phyloP scores from a whole-genome alignment of 495 filamentous ascomycete species.

The Penicillium macrosclerotiorum region DNA sequence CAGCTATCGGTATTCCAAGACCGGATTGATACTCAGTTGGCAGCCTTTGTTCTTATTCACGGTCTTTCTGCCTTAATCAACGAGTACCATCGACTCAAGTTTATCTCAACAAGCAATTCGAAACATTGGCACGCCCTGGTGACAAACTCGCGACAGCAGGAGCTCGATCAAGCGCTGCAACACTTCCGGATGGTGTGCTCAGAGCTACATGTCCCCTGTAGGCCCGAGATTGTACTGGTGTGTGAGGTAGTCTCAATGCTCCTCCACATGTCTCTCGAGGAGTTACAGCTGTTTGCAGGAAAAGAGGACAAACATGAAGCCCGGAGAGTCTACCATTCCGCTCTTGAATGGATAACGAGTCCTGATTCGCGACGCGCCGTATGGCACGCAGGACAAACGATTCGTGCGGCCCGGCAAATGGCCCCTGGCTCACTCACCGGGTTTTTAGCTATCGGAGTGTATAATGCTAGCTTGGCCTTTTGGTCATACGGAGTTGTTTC shows the following conservation, averaged over 20 bases:
- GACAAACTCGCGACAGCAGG: constrained; percentile 50
- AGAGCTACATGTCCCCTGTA: constrained; percentile 15
- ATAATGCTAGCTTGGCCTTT: constrained; percentile 57
- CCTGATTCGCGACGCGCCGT: constrained; percentile 53
- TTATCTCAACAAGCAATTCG: constrained; percentile 39
- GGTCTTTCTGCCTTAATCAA: constrained; percentile 57
- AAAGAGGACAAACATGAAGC: constrained; percentile 63
- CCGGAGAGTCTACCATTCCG: constrained; percentile 47
- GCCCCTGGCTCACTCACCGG: constrained; percentile 48
- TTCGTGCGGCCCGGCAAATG: constrained; percentile 52
- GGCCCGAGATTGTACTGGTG: constrained; percentile 41
- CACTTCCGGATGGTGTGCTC: constrained; percentile 42
- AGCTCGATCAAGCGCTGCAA: constrained; percentile 44
- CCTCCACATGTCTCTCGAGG: constrained; percentile 59
- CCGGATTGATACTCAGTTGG: constrained; percentile 49
- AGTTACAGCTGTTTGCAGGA: constrained; percentile 63
- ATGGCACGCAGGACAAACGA: constrained; percentile 62
- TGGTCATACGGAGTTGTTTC: constrained; percentile 59
- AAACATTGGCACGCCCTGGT: constrained; percentile 48
- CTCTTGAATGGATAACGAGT: constrained; percentile 53
- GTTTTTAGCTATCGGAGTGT: constrained; percentile 59
- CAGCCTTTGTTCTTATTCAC: constrained; percentile 52
- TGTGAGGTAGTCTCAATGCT: constrained; percentile 58
- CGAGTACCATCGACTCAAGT: constrained; percentile 58
- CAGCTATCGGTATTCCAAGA: constrained; percentile 36